Conservation (phyloP, 441 rosid species). For the Populus hybrid region DNA sequence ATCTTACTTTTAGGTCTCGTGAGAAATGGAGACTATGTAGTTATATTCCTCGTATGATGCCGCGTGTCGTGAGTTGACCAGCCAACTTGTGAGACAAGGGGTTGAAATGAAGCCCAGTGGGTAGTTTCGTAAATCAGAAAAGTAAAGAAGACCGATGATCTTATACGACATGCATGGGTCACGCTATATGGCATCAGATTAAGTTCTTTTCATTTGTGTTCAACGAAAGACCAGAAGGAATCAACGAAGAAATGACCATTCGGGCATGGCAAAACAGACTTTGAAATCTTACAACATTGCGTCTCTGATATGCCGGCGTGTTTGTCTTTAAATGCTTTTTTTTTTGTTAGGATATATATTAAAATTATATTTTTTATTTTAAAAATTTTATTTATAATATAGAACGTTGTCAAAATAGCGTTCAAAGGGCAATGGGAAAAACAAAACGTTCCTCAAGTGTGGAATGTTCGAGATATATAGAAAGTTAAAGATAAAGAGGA, state of each 20-base stretch:
- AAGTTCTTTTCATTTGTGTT: no score
- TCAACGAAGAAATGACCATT: constrained; percentile 5
- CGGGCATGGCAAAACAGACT: background rate
- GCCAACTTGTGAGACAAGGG: background rate
- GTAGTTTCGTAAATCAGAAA: constrained; percentile 5
- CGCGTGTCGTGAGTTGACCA: constrained; percentile 21
- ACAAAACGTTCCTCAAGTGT: background rate
- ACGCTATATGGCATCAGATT: background rate
- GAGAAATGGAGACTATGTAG: no score
- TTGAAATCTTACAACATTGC: no score
- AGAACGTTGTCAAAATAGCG: no score
- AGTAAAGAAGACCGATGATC: background rate
- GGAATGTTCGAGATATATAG: background rate
- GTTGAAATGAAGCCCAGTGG: background rate
- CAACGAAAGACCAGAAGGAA: background rate
- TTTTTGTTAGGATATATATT: no score
- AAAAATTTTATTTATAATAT: no score
- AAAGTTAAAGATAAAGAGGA: no score
- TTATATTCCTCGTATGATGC: background rate
- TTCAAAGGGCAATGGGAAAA: no score
- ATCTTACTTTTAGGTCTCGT: background rate
- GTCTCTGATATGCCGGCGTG: no score
- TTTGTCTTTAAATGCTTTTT: no score
- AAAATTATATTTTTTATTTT: no score
- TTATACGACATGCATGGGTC: background rate